phyloP scores from a whole-genome alignment of 805 yeast genomes.

The Kodamaea restingae region DNA sequence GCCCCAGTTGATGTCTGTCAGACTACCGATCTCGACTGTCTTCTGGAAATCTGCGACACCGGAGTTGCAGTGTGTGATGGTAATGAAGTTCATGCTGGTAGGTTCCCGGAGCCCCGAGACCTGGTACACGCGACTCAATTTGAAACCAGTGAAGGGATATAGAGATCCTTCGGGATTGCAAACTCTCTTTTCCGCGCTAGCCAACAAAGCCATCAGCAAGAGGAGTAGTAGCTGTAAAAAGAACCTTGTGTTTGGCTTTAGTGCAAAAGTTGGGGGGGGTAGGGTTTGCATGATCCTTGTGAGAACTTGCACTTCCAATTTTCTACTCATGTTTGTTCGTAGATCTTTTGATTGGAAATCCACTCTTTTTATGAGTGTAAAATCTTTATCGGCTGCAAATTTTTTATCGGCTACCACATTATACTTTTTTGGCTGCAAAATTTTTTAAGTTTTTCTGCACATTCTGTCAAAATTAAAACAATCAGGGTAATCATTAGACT shows the following conservation, averaged over 20 bases:
- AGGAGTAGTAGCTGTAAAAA: neutral
- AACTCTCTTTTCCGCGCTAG: slow-evolving; percentile 12
- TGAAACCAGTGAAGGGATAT: slow-evolving; percentile 52
- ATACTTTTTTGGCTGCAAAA: neutral
- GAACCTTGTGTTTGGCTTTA: no score
- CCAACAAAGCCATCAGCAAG: no score
- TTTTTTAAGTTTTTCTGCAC: no score
- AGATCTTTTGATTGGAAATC: neutral
- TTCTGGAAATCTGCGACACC: slow-evolving; percentile 48
- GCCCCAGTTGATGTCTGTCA: slow-evolving; percentile 45
- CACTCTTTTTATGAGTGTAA: no score
- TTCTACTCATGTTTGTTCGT: neutral
- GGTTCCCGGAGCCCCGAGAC: slow-evolving; percentile 32
- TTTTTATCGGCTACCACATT: no score
- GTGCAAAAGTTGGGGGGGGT: no score
- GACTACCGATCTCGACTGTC: slow-evolving; percentile 25
- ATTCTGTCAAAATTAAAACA: no score
- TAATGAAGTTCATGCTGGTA: slow-evolving; percentile 40
- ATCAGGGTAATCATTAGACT: no score
- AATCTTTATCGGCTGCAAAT: no score
- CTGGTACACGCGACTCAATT: slow-evolving; percentile 46
- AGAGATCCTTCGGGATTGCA: slow-evolving; percentile 32
- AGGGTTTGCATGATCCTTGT: no score
- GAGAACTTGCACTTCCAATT: no score
- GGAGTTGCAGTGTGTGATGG: slow-evolving; percentile 47